Evolutionary conservation across 768 basidiomycete genomes (phyloP).

Genomic region (Hebeloma cylindrosporum): DNA sequence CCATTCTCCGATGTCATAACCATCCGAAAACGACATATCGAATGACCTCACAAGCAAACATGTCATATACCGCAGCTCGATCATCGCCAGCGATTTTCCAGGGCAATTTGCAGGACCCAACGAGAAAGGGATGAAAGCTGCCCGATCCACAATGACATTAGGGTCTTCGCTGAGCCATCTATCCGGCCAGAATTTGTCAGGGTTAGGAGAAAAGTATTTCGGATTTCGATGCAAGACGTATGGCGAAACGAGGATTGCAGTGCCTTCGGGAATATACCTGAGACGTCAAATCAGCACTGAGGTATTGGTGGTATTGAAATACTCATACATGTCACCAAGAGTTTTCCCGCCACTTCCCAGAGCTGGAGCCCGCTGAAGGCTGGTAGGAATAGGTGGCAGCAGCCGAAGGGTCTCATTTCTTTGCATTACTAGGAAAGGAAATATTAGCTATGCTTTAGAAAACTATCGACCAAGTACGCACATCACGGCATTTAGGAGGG

Average conservation of each 20-base stretch:
- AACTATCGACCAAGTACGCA: constrained; percentile 24
- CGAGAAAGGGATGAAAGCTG: constrained; percentile 40
- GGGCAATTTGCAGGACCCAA: constrained; percentile 52
- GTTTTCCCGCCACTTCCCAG: constrained; percentile 29
- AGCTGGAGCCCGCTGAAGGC: constrained; percentile 33
- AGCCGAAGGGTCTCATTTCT: constrained; percentile 41
- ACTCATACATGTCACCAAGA: constrained; percentile 30
- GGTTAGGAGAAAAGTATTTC: constrained; percentile 38
- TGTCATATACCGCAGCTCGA: constrained; percentile 34
- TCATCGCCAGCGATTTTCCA: constrained; percentile 38
- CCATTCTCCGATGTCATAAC: constrained; percentile 26
- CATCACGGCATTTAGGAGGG: constrained; percentile 37
- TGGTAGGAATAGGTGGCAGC: constrained; percentile 36
- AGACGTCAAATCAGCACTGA: background rate
- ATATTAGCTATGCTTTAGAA: no score
- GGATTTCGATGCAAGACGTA: constrained; percentile 39
- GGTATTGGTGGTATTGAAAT: no score
- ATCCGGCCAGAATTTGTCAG: constrained; percentile 39
- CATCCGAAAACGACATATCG: constrained; percentile 28
- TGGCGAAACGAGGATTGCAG: constrained; percentile 35
- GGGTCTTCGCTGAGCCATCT: constrained; percentile 33
- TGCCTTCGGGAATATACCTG: constrained; percentile 43
- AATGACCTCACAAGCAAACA: constrained; percentile 31
- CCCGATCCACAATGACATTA: constrained; percentile 11
- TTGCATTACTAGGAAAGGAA: constrained; percentile 17